Evolutionary conservation across 2,329 filamentous ascomycete genomes (phyloP).

Genomic region (Didymella segeticola): DNA sequence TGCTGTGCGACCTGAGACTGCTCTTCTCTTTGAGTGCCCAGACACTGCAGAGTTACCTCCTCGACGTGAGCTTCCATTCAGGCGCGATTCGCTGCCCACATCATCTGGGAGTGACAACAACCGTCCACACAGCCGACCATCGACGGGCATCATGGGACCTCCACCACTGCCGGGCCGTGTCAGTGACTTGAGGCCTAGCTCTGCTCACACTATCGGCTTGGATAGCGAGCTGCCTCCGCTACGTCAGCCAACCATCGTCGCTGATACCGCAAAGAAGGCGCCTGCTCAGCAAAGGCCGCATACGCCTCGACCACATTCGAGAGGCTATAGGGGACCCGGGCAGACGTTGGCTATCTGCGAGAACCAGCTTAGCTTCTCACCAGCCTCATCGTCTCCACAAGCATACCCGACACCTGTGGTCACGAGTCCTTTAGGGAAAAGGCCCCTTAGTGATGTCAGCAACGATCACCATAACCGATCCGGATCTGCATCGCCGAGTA

Average conservation of each 20-base stretch:
- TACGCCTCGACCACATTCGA: neutral
- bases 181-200: slow-evolving; percentile 26
- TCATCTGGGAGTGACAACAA: slow-evolving; percentile 34
- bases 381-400: slow-evolving; percentile 21
- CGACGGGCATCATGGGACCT: slow-evolving; percentile 36
- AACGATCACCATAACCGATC: slow-evolving; percentile 13
- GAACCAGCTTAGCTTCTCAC: slow-evolving; percentile 9
- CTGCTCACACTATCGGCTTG: slow-evolving; percentile 21
- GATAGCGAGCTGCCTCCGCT: slow-evolving; percentile 45
- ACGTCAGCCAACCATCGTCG: slow-evolving; percentile 42
- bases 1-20: slow-evolving; percentile 26
- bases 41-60: slow-evolving; percentile 41
- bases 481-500: neutral
- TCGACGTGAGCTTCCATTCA: slow-evolving; percentile 51
- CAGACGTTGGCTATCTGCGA: neutral
- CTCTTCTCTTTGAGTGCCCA: slow-evolving; percentile 25
- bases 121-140: slow-evolving; percentile 32
- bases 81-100: slow-evolving; percentile 37
- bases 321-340: neutral
- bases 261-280: slow-evolving; percentile 8
- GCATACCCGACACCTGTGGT: neutral
- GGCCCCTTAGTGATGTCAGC: slow-evolving; percentile 26
- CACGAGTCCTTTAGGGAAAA: slow-evolving; percentile 13
- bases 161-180: slow-evolving; percentile 42
- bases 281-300: slow-evolving; percentile 13